phyloP scores from a whole-genome alignment of 495 filamentous ascomycete species.

The Talaromyces proteolyticus region DNA sequence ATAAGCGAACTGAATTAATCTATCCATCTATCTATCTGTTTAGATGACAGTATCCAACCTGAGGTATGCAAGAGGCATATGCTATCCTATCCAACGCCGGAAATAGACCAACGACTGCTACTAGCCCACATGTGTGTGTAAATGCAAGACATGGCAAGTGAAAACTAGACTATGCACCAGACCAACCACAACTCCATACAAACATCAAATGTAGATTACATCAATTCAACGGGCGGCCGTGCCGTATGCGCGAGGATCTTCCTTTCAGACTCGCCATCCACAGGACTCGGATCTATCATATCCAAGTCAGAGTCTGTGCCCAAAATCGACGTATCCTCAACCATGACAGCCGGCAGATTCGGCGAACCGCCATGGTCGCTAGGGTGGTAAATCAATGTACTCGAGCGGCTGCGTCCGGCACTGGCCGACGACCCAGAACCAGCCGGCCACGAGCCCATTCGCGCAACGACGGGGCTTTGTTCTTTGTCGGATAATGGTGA shows the following conservation, averaged over 20 bases:
- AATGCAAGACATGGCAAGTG: no score
- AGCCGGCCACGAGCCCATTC: slow-evolving; percentile 32
- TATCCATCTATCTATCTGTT: no score
- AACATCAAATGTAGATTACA: no score
- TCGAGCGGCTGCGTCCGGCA: slow-evolving; percentile 50
- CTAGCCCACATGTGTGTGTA: no score
- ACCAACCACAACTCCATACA: no score
- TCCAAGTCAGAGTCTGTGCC: slow-evolving; percentile 36
- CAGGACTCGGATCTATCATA: slow-evolving; percentile 27
- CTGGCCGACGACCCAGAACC: slow-evolving; percentile 10
- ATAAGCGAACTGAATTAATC: no score
- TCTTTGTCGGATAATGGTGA: slow-evolving; percentile 29
- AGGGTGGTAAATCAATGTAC: slow-evolving; percentile 71
- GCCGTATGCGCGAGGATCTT: slow-evolving; percentile 69
- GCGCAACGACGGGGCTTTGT: slow-evolving; percentile 1
- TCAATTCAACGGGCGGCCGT: slow-evolving; percentile 86
- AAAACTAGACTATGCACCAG: no score
- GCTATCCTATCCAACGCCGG: no score
- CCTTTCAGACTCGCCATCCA: slow-evolving; percentile 35
- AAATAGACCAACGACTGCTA: no score
- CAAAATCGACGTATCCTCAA: slow-evolving; percentile 77
- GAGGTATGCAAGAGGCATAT: no score
- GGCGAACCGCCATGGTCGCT: slow-evolving; percentile 69
- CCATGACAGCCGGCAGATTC: slow-evolving; percentile 78
- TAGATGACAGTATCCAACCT: no score